Evolutionary conservation across 352 stramenopile species (phyloP), one percentile per base, ranked within the genome.

Genomic region (Pythium dissimile): DNA sequence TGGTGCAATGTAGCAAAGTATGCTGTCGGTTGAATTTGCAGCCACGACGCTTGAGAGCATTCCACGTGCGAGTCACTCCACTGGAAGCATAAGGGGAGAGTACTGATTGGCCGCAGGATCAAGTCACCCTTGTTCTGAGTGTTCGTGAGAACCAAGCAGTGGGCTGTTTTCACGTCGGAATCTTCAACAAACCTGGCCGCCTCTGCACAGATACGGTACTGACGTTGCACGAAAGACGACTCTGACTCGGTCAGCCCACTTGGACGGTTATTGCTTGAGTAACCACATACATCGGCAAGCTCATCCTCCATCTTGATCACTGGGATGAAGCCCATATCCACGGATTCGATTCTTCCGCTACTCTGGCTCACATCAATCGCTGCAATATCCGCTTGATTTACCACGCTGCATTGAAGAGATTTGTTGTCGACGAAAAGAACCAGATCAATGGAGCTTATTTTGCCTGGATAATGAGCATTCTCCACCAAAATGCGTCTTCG

Each of bases 341-440:
- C 51, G 24, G 26, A 20, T 1, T n/a, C n/a, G n/a, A n/a, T n/a
- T n/a, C n/a, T n/a, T n/a, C n/a, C n/a, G n/a, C n/a, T n/a, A n/a
- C 15, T 45, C 16, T 55, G 41, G 7, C 11, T 38, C 16, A 18
- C 41, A 8, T 35, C 21, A 9, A 35, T 26, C 2, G 28, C 9
- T 28, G 18, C 30, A n/a, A 32, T n/a, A 26, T 32, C 8, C 13
- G 37, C 5, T 21, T 24, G 21, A 28, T 6, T 26, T 4, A 62
- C 38, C 20, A 84, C 42, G 39, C 78, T 53, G 50, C 75, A 88
- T 16, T 57, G 58, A 34, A 95, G 53, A 8, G 68, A 68, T 20
- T 79, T 78, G 59, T 73, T 89, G 69, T 95, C 81, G 5, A 95
- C 83, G 53, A 95, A 94, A 2, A 95, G 71, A 16, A 83, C 67